A percentile compares a stretch with the other conserved stretches of the same genome.
Conservation (phyloP, 306 rosid species). For the Cotoneaster glaucophyllus region DNA sequence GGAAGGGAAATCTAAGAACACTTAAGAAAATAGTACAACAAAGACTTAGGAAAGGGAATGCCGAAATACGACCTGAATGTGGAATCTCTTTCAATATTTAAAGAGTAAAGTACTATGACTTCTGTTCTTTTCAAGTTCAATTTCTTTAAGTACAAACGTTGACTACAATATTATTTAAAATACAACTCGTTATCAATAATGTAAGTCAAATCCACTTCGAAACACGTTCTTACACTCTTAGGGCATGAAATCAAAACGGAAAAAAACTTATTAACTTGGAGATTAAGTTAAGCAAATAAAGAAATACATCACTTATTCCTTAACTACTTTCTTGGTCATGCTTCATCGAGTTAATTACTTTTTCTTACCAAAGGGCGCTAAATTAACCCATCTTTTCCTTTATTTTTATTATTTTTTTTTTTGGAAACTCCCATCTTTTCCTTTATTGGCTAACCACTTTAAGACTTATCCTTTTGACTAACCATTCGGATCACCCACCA, state of each 20-base stretch:
- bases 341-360: background rate
- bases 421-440: background rate
- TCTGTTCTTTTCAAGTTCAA: too few species aligned
- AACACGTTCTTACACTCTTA: background rate
- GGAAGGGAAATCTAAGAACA: too few species aligned
- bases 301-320: background rate
- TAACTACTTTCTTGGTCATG: background rate
- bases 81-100: too few species aligned
- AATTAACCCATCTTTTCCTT: background rate
- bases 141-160: background rate
- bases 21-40: too few species aligned
- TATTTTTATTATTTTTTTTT: too few species aligned
- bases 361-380: background rate
- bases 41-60: too few species aligned
- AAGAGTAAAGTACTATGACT: background rate
- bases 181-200: background rate
- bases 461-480: background rate
- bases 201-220: too few species aligned
- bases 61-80: too few species aligned
- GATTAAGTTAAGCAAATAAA: too few species aligned
- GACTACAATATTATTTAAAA: too few species aligned
- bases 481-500: background rate
- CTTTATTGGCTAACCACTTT: background rate
- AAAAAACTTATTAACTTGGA: too few species aligned
- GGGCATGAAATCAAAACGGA: too few species aligned